Conservation (phyloP, 768 basidiomycete species). For the Dentipellis fragilis region DNA sequence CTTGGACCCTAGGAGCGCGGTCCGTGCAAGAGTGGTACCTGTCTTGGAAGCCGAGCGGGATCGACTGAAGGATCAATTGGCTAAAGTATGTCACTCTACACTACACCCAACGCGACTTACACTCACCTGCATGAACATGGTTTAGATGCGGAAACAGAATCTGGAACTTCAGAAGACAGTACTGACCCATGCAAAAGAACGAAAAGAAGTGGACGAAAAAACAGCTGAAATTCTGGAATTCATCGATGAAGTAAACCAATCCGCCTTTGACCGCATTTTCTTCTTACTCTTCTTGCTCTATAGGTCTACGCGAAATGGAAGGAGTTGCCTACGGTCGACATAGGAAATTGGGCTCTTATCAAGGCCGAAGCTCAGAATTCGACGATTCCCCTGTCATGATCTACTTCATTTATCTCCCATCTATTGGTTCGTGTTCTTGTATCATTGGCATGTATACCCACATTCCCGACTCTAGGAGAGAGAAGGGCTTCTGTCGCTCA, state of each 20-base stretch:
- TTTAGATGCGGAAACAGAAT: slow-evolving; percentile 53
- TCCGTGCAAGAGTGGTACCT: slow-evolving; percentile 55
- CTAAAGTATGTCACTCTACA: slow-evolving; percentile 19
- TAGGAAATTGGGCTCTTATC: slow-evolving; percentile 33
- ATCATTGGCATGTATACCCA: not conserved
- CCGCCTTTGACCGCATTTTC: not conserved
- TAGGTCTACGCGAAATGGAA: slow-evolving; percentile 44
- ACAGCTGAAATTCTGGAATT: slow-evolving; percentile 38
- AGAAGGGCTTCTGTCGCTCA: no score
- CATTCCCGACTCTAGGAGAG: no score
- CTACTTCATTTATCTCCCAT: not conserved
- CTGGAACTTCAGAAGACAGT: slow-evolving; percentile 34
- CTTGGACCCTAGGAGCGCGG: slow-evolving; percentile 51
- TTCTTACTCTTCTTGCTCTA: slow-evolving; percentile 4
- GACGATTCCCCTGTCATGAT: slow-evolving; percentile 1
- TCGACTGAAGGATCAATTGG: slow-evolving; percentile 26
- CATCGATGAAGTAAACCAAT: slow-evolving; percentile 39
- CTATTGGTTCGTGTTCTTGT: not conserved
- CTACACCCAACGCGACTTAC: not conserved
- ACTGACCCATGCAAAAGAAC: slow-evolving; percentile 35
- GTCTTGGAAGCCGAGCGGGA: slow-evolving; percentile 36
- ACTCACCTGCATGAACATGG: not conserved
- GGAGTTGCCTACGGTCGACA: slow-evolving; percentile 50
- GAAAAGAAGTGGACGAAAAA: slow-evolving; percentile 36
- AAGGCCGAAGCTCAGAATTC: slow-evolving; percentile 26